Percentiles rank a stretch among this genome's conserved stretches.
Evolutionary conservation across 2,329 filamentous ascomycete species (phyloP).

Genomic region (Pseudocercospora crystallina): DNA sequence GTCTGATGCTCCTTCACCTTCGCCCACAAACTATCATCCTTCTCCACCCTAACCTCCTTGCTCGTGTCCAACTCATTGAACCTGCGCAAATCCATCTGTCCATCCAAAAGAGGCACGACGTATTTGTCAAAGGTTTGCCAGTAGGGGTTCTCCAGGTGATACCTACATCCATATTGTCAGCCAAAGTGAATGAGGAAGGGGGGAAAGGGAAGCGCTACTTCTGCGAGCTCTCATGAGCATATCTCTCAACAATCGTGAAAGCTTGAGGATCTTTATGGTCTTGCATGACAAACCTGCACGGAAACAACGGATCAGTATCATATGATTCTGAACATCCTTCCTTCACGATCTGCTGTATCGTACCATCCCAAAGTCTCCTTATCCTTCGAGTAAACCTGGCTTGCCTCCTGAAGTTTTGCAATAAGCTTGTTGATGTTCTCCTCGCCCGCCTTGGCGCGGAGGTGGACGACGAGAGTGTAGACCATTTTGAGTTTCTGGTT

Average conservation of each 20-base stretch:
- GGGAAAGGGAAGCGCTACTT: slow-evolving; percentile 43
- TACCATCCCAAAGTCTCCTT: slow-evolving; percentile 57
- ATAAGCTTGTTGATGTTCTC: slow-evolving; percentile 66
- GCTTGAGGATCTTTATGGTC: slow-evolving; percentile 65
- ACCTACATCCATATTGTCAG: slow-evolving; percentile 39
- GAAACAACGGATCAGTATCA: too few relatives aligned
- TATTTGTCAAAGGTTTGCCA: slow-evolving; percentile 77
- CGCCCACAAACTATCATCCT: slow-evolving; percentile 35
- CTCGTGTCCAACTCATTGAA: slow-evolving; percentile 66
- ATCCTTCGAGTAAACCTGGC: slow-evolving; percentile 69
- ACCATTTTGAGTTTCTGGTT: slow-evolving; percentile 23
- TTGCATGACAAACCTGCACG: slow-evolving; percentile 74
- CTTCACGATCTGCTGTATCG: not conserved
- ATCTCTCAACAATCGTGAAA: slow-evolving; percentile 75
- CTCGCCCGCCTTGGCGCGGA: slow-evolving; percentile 67
- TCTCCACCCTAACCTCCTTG: slow-evolving; percentile 39
- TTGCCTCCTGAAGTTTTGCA: slow-evolving; percentile 73
- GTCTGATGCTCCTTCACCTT: slow-evolving; percentile 37
- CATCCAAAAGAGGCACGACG: slow-evolving; percentile 66
- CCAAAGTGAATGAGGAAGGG: not conserved
- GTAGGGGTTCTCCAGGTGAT: slow-evolving; percentile 62
- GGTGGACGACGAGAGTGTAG: slow-evolving; percentile 68
- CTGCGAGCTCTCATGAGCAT: slow-evolving; percentile 59
- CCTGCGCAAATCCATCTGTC: slow-evolving; percentile 67
- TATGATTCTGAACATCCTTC: too few relatives aligned